Conservation (phyloP, 208 protist species). For the Strigomonas culicis region DNA sequence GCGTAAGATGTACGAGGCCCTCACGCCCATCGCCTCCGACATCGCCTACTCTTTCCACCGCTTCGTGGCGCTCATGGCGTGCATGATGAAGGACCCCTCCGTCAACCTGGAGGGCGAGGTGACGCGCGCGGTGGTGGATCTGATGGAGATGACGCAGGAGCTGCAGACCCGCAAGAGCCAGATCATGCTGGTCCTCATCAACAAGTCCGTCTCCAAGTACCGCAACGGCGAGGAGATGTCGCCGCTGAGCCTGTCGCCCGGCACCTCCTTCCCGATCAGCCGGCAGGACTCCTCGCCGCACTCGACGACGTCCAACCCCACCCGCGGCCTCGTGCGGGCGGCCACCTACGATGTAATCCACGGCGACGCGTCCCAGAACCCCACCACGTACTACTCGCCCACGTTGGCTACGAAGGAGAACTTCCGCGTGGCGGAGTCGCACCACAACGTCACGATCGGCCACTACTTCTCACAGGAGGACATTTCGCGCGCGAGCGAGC, state of each 20-base stretch:
- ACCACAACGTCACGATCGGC: constrained; percentile 42
- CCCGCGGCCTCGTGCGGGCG: not conserved
- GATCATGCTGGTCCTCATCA: constrained; percentile 79
- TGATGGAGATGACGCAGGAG: constrained; percentile 52
- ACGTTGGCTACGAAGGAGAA: constrained; percentile 9
- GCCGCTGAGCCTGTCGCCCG: not conserved
- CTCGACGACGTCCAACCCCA: constrained; percentile 13
- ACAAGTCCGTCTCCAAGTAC: constrained; percentile 40
- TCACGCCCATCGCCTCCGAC: constrained; percentile 66
- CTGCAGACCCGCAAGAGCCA: constrained; percentile 75
- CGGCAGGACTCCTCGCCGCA: constrained; percentile 11
- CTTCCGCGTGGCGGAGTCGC: constrained; percentile 31
- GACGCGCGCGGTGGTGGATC: constrained; percentile 63
- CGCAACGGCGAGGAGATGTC: not conserved
- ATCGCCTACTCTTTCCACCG: constrained; percentile 50
- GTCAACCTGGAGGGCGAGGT: constrained; percentile 70
- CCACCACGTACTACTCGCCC: not conserved
- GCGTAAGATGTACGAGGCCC: constrained; percentile 47
- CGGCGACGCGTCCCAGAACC: constrained; percentile 9
- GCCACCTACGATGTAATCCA: constrained; percentile 27
- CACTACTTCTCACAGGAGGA: constrained; percentile 18
- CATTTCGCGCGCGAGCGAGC: not conserved
- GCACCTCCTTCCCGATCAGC: constrained; percentile 1
- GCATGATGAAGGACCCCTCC: constrained; percentile 57
- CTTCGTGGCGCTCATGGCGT: constrained; percentile 63